Percentiles rank a stretch among this genome's conserved stretches.
phyloP scores from a whole-genome alignment of 2,329 filamentous ascomycete genomes.

The Sporothrix euskadiensis region DNA sequence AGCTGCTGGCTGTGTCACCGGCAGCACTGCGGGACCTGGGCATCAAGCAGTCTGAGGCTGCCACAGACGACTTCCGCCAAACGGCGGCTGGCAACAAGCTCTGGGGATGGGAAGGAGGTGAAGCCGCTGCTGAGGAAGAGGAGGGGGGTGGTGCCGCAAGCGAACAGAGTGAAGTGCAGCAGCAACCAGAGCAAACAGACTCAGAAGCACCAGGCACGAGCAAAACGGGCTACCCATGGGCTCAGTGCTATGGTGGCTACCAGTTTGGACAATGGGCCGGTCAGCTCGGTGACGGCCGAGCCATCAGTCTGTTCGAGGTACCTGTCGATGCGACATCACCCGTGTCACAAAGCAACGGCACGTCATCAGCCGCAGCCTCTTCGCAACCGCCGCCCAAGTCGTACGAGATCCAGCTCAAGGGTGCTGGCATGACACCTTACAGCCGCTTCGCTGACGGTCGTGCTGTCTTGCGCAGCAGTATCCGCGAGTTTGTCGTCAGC shows the following conservation, averaged over 20 bases:
- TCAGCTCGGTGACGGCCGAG: constrained; percentile 90
- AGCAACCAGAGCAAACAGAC: constrained; percentile 38
- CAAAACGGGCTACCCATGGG: constrained; percentile 87
- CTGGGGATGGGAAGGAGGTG: constrained; percentile 71
- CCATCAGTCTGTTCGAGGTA: constrained; percentile 90
- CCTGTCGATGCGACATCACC: constrained; percentile 59
- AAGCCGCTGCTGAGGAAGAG: constrained; percentile 29
- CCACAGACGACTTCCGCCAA: constrained; percentile 71
- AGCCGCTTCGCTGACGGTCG: constrained; percentile 95
- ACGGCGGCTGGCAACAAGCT: constrained; percentile 81
- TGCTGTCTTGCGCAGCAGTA: constrained; percentile 87
- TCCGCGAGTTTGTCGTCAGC: constrained; percentile 90
- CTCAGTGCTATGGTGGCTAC: constrained; percentile 92
- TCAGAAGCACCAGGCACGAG: neutral
- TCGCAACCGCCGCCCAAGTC: constrained; percentile 41
- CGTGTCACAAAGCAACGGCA: constrained; percentile 45
- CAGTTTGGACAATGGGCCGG: constrained; percentile 88
- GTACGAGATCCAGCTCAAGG: constrained; percentile 93
- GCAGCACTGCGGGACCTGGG: constrained; percentile 80
- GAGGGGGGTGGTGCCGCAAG: neutral
- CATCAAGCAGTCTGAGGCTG: constrained; percentile 66
- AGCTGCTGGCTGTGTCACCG: constrained; percentile 78
- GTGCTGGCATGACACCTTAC: constrained; percentile 90
- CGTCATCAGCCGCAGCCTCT: neutral
- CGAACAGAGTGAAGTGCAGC: neutral